Percentiles rank a stretch among this genome's conserved stretches.
phyloP scores from a whole-genome alignment of 2,329 filamentous ascomycete genomes.

The Akanthomyces muscarius region DNA sequence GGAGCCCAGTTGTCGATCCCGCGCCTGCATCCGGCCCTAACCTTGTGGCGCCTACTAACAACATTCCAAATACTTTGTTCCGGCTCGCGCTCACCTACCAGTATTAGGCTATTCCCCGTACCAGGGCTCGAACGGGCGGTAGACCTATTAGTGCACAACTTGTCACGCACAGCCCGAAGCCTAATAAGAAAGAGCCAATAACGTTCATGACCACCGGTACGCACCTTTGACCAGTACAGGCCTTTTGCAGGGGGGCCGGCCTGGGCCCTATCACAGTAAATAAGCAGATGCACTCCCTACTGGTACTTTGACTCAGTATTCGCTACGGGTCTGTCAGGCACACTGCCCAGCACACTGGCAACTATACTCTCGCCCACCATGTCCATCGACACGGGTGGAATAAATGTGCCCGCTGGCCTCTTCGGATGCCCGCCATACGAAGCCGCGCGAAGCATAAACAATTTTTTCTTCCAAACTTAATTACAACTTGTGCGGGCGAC shows the following conservation, averaged over 20 bases:
- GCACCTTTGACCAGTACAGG: not conserved
- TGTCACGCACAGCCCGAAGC: not conserved
- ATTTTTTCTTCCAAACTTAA: too few relatives aligned
- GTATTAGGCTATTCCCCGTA: not conserved
- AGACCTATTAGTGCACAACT: not conserved
- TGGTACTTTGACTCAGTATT: too few relatives aligned
- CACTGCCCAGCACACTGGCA: too few relatives aligned
- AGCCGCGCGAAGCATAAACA: too few relatives aligned
- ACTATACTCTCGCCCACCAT: too few relatives aligned
- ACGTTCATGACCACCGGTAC: not conserved
- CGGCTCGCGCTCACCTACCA: not conserved
- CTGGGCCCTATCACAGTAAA: not conserved
- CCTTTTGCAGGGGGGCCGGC: not conserved
- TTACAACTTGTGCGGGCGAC: not conserved
- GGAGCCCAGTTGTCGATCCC: conserved; percentile 6
- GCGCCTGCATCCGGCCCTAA: not conserved
- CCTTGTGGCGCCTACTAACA: conserved; percentile 5
- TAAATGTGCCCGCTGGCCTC: too few relatives aligned
- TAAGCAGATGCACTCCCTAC: too few relatives aligned
- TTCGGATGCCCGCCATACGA: too few relatives aligned
- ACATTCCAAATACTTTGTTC: conserved; percentile 6
- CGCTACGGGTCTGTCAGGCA: too few relatives aligned
- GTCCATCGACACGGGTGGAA: too few relatives aligned
- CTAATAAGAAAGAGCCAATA: not conserved
- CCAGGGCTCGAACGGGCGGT: not conserved